Base-by-base conservation (phyloP, 2,329 filamentous ascomycete species). In the Alternaria ethzedia region DNA sequence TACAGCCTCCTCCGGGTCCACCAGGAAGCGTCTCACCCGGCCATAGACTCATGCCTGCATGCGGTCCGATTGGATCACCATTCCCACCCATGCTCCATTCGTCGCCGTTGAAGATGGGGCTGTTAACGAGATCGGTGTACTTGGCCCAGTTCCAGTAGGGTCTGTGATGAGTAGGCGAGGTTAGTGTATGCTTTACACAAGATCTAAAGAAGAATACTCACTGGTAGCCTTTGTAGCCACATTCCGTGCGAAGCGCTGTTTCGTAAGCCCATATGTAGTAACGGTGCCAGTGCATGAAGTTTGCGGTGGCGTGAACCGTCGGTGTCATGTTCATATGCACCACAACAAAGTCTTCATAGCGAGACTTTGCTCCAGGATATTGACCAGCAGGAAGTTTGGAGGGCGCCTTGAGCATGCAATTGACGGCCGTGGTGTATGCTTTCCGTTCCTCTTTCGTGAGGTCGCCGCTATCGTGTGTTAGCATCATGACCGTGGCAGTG, bases 1-100 rank as follows among this genome's bases (percentile, higher is more conserved):
- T 81, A 72, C 86, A 88, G 4, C 86, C 87, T n/a, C 86, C 86
- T 11, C 87, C 86, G 0, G 82, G 80, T 13, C 85, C 87, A 2
- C 82, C 82, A 1, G 83, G 84, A 20, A 84, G 71, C 3, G 51
- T 51, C 58, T 69, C 59, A 72, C 65, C 63, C n/a, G 57, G 46
- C 9, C 73, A 64, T 17, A 75, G 13, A 2, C 41, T 54, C 26
- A 59, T 36, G 12, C 70, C 67, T 11, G 57, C 56, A 59, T 75
- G 69, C 25, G 63, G 17, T 10, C 52, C 32, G 5, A 76, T 62
- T 45, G 56, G 75, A 68, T 70, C 81, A 4, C 84, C 85, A 61
- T 87, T 85, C n/a, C 85, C 84, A 25, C 83, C 70, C 71, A 78
- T 75, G 54, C 82, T 79, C 66, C 81, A 85, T 44, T 82, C 83